These are phyloP conservation scores for Loxodes magnus DNA, from an alignment of 73 alveolate genomes.

Conservation along the genomic window DNA sequence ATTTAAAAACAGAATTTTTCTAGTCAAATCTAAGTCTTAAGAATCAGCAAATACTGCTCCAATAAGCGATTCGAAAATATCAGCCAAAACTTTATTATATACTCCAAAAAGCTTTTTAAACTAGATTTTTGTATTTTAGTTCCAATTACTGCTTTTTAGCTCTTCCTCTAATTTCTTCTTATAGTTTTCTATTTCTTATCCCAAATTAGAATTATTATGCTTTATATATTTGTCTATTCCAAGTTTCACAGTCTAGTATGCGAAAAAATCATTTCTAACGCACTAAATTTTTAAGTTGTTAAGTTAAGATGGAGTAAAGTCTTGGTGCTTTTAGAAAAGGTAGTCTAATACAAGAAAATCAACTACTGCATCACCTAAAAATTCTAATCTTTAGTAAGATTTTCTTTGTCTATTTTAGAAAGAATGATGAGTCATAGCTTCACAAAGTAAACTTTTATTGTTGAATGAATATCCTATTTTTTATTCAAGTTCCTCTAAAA, in stretches of 20 bases:
- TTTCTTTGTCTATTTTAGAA: neutral
- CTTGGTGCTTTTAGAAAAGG: neutral
- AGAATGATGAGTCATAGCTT: slow-evolving; percentile 12
- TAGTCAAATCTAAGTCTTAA: neutral
- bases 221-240: neutral
- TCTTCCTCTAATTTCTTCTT: too few relatives aligned
- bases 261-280: neutral
- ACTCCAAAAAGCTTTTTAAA: slow-evolving; percentile 1
- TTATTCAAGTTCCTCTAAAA: neutral
- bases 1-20: neutral
- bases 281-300: neutral
- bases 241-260: neutral
- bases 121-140: neutral
- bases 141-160: neutral
- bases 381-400: slow-evolving; percentile 28
- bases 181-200: neutral
- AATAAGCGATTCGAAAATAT: slow-evolving; percentile 24
- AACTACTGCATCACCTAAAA: slow-evolving; percentile 31
- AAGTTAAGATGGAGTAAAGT: neutral
- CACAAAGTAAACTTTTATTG: neutral
- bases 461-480: neutral
- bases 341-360: slow-evolving; percentile 15
- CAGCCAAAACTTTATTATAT: slow-evolving; percentile 17
- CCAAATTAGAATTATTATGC: neutral
- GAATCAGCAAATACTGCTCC: slow-evolving; percentile 35